Evolutionary conservation across 116 monocot species (phyloP), one percentile per base, ranked within the genome.

Genomic region (Thalassia testudinum): DNA sequence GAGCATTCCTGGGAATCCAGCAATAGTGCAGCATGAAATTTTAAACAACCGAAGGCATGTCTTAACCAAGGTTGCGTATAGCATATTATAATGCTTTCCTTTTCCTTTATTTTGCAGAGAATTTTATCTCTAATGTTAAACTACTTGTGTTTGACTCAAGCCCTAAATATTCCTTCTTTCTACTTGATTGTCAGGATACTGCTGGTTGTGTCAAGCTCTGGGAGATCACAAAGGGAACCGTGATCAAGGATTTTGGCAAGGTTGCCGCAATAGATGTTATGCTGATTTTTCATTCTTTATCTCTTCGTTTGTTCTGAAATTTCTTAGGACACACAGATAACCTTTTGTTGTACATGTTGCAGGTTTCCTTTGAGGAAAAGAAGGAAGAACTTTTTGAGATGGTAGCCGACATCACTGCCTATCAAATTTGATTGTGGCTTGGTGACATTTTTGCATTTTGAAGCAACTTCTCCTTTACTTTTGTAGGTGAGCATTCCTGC

Each of bases 341-440:
- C 3, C 10, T 2, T 45, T 5, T 20, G 15, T 6, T 45, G 2
- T 7, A 45, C 4, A 12, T 52, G 6, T 51, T 75, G 64, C 62
- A 99, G 99, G 78, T 99, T 78, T 80, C 86, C 21, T 99, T 90
- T 60, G 99, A 90, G 23, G 73, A 86, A 63, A 99, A 90, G 67
- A 99, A 90, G 65, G 76, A 90, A 74, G 83, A 90, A 24, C 69
- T 99, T n/a, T 99, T 99, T 76, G 99, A 99, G 73, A 90, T 85
- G 99, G 99, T 99, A 86, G 15, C 19, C 4, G 19, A 45, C 7
- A 45, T 45, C 7, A 2, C 19, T 45, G 4, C 19, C 15, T 45
- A 45, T 45, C n/a, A n/a, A n/a, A 45, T 45, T 13, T 6, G 45
- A n/a, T 3, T 16, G 4, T 20, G 19, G 4, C 3, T 45, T 45